Evolutionary conservation across 495 filamentous ascomycete genomes (phyloP).

Genomic region (Penicillium manginii): DNA sequence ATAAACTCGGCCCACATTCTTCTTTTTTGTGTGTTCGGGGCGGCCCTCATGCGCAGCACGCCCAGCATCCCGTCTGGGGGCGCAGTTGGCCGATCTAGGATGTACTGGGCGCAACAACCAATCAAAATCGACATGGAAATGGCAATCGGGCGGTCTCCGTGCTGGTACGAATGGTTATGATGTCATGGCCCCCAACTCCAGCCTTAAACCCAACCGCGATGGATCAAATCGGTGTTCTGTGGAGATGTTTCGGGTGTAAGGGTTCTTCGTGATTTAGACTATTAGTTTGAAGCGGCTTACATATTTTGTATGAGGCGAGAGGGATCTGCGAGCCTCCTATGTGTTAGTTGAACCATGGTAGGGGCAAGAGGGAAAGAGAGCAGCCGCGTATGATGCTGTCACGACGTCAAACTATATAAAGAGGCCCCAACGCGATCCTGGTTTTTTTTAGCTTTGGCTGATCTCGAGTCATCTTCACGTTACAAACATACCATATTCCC

Average conservation of each 20-base stretch:
- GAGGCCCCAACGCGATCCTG: not conserved
- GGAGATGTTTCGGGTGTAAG: not conserved
- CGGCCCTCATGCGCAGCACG: not conserved
- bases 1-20: not conserved
- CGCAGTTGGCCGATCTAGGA: not conserved
- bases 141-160: not conserved
- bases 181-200: constrained; percentile 10
- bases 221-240: not conserved
- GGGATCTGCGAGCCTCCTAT: not conserved
- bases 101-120: not conserved
- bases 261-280: not conserved
- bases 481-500: too few species aligned
- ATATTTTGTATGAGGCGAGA: not conserved
- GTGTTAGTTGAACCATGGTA: too few species aligned
- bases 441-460: not conserved
- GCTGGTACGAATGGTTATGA: not conserved
- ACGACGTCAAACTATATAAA: constrained; percentile 1
- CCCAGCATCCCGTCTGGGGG: not conserved
- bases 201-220: not conserved
- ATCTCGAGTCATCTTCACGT: not conserved
- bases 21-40: not conserved
- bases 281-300: not conserved
- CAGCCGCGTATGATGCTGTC: not conserved
- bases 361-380: too few species aligned
- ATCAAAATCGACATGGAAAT: not conserved